Base-by-base conservation (phyloP, 129 eudicot genomes). In the Flaveria robusta region DNA sequence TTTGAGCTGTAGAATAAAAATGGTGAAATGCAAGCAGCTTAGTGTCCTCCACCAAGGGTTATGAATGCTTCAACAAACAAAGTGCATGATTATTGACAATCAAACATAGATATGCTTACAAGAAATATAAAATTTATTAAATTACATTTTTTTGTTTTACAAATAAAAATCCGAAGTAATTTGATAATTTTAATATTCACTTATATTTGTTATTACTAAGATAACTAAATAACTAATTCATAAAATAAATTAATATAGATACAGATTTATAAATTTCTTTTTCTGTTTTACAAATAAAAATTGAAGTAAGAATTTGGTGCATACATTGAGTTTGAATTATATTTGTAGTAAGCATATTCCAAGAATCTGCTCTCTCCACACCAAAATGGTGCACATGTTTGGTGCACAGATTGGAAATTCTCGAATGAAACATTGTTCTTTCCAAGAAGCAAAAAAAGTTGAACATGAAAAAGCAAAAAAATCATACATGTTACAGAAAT, bases 1-100 rank as follows among this genome's bases (percentile, higher is more conserved):
- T 85, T 81, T 84, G 85, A 68, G 82, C 91, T 83, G 88, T 76
- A 64, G 72, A 77, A 78, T 75, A 52, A 69, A 1, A 66, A 71
- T 14, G 63, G 55, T 39, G 24, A 69, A 59, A 66, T 50, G 65
- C 29, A 23, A 47, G 59, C 68, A 19, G 68, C 68, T 63, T 63
- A 63, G 68, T n/a, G 15, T 39, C 22, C 37, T 72, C 20, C 49
- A 51, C n/a, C 7, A 51, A 71, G 34, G 22, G 54, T 72, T 34
- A n/a, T 55, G 2, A 55, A 9, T 56, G 55, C 56, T 56, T 58
- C 52, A 45, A 68, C 49, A 54, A 39, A 39, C 43, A 41, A 31
- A 73, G 45, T 45, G n/a, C 58, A 15, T 23, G 26, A 66, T 66
- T 18, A 16, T 37, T 37, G 70, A 22, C 46, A 64, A 66, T 34